Conservation (phyloP, 2,329 filamentous ascomycete genomes). For the Cladophialophora immunda region DNA sequence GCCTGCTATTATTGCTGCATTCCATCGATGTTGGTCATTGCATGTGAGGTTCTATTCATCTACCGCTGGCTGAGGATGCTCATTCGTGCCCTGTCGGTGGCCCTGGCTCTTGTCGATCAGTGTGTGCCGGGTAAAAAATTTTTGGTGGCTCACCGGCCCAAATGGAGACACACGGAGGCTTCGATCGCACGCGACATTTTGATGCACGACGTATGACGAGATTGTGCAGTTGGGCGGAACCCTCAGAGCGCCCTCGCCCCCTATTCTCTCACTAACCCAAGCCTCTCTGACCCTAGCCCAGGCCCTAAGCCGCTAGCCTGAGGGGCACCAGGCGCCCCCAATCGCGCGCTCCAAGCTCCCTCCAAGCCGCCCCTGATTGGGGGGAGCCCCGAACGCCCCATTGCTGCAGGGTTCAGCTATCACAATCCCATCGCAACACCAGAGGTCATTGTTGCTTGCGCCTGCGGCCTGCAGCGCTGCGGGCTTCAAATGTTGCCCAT, state of each 20-base stretch:
- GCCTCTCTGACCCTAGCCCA: neutral
- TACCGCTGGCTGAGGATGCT: neutral
- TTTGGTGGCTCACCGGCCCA: conserved; percentile 1
- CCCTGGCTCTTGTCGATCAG: conserved; percentile 6
- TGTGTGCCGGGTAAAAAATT: neutral
- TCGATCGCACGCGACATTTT: neutral
- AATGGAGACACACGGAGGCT: conserved; percentile 15
- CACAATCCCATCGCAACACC: conserved; percentile 3
- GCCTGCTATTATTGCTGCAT: conserved; percentile 15
- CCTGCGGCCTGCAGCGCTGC: conserved; percentile 3
- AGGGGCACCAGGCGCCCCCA: conserved; percentile 8
- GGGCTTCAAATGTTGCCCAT: conserved; percentile 1
- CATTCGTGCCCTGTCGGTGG: conserved; percentile 3
- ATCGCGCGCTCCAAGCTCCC: neutral
- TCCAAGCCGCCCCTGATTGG: conserved; percentile 9
- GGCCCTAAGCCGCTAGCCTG: conserved; percentile 5
- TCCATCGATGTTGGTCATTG: conserved; percentile 20
- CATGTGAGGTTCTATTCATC: neutral
- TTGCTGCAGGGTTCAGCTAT: conserved; percentile 21
- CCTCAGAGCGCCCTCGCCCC: neutral
- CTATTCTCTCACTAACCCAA: conserved; percentile 16
- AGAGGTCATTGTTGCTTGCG: conserved; percentile 6
- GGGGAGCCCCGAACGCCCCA: neutral
- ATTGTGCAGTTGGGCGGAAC: conserved; percentile 14
- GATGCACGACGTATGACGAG: conserved; percentile 14